Conservation (phyloP, 2,329 filamentous ascomycete species). For the Leptographium flavum region DNA sequence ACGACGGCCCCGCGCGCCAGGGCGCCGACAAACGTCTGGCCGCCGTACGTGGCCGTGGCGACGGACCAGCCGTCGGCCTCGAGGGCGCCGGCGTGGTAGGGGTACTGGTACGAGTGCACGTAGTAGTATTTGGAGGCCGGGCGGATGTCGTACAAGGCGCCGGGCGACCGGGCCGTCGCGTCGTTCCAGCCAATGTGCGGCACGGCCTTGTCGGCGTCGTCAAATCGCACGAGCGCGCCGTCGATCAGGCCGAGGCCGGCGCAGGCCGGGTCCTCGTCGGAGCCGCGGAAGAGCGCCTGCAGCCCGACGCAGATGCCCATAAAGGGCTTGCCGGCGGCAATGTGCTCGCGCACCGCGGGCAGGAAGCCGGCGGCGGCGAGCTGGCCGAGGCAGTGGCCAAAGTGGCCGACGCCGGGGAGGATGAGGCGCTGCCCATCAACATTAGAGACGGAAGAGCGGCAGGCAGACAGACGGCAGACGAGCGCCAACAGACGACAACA, state of each 20-base stretch:
- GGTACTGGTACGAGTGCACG: slow-evolving; percentile 84
- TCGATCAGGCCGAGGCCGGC: slow-evolving; percentile 65
- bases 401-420: slow-evolving; percentile 91
- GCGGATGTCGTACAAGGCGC: slow-evolving; percentile 57
- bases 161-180: slow-evolving; percentile 45
- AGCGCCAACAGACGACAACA: too few species aligned
- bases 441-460: too few species aligned
- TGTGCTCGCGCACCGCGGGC: slow-evolving; percentile 68
- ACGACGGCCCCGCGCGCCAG: slow-evolving; percentile 75
- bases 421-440: slow-evolving; percentile 63
- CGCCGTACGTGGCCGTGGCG: slow-evolving; percentile 78
- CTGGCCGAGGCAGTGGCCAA: slow-evolving; percentile 85
- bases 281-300: slow-evolving; percentile 79
- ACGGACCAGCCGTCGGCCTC: slow-evolving; percentile 79
- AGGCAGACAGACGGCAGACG: too few species aligned
- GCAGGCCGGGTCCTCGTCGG: slow-evolving; percentile 59
- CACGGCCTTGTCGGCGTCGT: slow-evolving; percentile 70
- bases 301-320: slow-evolving; percentile 95
- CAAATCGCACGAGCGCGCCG: slow-evolving; percentile 58
- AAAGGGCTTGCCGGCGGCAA: slow-evolving; percentile 85
- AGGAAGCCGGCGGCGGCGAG: slow-evolving; percentile 71
- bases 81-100: slow-evolving; percentile 58
- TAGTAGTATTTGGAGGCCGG: slow-evolving; percentile 95
- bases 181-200: slow-evolving; percentile 99
- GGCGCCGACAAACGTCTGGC: slow-evolving; percentile 83